Percentiles rank a stretch among this genome's conserved stretches.
Conservation (phyloP, 257 asterid species). For the Scutellaria baicalensis region DNA sequence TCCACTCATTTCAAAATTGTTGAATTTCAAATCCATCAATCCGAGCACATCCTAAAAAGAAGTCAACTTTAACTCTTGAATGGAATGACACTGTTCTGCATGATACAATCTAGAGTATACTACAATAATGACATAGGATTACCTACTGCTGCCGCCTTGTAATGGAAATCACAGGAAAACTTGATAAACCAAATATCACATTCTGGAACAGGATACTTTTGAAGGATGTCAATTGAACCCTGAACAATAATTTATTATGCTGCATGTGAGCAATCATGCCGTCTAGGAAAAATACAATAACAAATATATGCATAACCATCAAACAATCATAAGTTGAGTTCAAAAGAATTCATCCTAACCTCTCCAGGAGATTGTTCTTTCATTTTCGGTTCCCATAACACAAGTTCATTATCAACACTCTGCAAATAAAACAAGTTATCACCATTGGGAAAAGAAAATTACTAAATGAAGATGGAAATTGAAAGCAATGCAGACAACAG, state of each 20-base stretch:
- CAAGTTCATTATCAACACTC: conserved; percentile 97
- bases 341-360: conserved; percentile 40
- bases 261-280: neutral
- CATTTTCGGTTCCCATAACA: conserved; percentile 95
- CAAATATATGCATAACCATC: conserved; percentile 1
- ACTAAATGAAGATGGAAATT: neutral
- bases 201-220: conserved; percentile 95
- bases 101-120: neutral
- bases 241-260: conserved; percentile 29
- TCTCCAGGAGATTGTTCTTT: conserved; percentile 96
- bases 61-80: neutral
- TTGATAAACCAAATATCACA: conserved; percentile 98
- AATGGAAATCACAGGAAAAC: conserved; percentile 86
- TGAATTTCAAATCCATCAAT: neutral
- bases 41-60: neutral
- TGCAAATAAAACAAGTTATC: conserved; percentile 26
- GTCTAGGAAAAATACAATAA: neutral
- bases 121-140: conserved; percentile 8
- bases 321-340: neutral
- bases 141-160: conserved; percentile 83
- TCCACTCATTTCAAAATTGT: neutral
- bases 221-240: conserved; percentile 95
- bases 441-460: neutral
- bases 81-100: neutral
- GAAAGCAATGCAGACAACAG: neutral